Percentiles rank a stretch among this genome's conserved stretches.
Evolutionary conservation across 2,329 filamentous ascomycete species (phyloP).

Genomic region (Phyllosticta citribraziliensis): DNA sequence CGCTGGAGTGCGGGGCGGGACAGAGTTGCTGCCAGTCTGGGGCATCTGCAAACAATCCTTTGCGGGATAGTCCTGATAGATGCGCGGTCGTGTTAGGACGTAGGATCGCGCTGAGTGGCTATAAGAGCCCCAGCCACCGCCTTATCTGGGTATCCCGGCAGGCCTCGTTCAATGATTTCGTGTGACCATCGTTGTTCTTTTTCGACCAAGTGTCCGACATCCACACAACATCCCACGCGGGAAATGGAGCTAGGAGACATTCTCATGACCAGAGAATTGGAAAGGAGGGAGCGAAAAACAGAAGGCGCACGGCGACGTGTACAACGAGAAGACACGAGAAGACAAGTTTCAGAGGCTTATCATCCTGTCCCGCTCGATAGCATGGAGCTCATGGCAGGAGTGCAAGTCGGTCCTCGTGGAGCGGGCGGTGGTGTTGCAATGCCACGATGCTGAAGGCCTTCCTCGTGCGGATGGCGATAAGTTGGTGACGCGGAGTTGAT

Average conservation of each 20-base stretch:
- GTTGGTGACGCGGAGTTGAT: background rate
- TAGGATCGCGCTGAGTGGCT: background rate
- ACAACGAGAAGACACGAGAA: background rate
- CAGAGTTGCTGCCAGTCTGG: background rate
- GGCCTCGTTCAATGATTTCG: background rate
- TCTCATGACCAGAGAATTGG: background rate
- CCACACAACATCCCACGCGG: background rate
- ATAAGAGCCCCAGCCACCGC: background rate
- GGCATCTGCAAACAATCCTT: background rate
- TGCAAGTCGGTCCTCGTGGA: background rate
- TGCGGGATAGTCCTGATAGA: background rate
- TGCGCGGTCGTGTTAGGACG: background rate
- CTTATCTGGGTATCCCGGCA: background rate
- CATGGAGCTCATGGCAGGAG: background rate
- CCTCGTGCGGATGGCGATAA: background rate
- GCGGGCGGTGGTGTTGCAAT: background rate
- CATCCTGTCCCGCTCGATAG: background rate
- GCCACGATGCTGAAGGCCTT: background rate
- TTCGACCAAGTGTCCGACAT: background rate
- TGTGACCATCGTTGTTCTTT: background rate
- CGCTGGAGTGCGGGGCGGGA: background rate
- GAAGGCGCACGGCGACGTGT: background rate
- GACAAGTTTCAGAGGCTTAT: background rate
- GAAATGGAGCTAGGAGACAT: background rate
- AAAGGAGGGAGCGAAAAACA: background rate